phyloP scores from a whole-genome alignment of 2,329 filamentous ascomycete species.

The Fonsecaea erecta region DNA sequence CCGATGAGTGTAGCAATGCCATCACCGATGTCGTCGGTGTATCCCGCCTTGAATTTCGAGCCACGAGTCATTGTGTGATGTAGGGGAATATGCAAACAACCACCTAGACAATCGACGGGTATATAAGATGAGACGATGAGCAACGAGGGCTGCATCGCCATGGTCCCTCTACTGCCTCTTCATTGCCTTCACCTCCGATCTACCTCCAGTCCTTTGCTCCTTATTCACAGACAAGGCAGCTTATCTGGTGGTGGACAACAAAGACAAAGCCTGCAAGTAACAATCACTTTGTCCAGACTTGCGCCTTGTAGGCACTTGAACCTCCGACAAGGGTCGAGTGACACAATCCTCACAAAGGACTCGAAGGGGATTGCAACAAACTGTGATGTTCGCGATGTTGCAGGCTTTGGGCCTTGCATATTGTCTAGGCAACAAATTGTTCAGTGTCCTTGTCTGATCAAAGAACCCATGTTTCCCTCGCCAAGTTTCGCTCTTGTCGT shows the following conservation, averaged over 20 bases:
- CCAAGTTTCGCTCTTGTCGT: neutral
- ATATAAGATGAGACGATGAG: neutral
- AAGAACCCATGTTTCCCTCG: neutral
- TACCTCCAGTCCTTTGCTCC: neutral
- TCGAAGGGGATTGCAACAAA: neutral
- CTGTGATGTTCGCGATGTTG: neutral
- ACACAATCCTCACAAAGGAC: neutral
- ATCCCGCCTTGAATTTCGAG: neutral
- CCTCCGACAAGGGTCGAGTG: neutral
- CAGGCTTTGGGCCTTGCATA: neutral
- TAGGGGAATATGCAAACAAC: neutral
- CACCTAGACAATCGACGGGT: neutral
- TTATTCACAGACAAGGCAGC: neutral
- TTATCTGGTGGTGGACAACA: neutral
- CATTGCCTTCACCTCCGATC: neutral
- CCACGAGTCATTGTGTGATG: neutral
- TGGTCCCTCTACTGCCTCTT: neutral
- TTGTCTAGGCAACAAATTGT: neutral
- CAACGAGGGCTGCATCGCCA: neutral
- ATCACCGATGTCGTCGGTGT: neutral
- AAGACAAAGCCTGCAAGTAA: neutral
- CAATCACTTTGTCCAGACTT: no score
- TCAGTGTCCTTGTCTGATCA: neutral
- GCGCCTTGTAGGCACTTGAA: no score
- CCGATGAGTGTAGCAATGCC: neutral